Base-by-base conservation (phyloP, 345 rosid genomes). In the Hibiscus trionum region DNA sequence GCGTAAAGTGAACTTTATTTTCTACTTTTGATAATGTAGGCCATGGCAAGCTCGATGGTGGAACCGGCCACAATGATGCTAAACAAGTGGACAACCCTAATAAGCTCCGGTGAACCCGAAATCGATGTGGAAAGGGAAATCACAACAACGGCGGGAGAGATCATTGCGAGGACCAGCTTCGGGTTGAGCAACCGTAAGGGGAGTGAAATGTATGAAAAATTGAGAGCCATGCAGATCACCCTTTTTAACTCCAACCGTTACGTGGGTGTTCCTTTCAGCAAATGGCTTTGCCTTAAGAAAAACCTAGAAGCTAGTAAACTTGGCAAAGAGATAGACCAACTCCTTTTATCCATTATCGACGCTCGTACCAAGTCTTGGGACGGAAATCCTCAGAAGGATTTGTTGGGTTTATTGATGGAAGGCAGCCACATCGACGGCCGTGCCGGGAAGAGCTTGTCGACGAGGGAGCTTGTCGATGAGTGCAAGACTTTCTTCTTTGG, bases 401-500 rank as follows among this genome's bases (percentile, higher is more conserved):
- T 95, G 74, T 78, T 95, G 0, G 94, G 96, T 37, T 35, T 89
- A 55, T 76, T 93, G 82, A 74, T 89, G 15, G 81, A 79, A 61
- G 86, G 55, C 15, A 75, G 39, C 42, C 46, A 27, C 0, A 74
- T 69, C 3, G 90, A 86, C 24, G 86, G 85, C 1, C 70, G 61
- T 14, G 7, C 10, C 5, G 83, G 81, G 70, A 90, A 81, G 83
- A 81, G 44, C 4, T 73, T 95, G 69, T 82, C 89, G 24, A 75
- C 85, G 0, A 75, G 79, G 66, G 93, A 92, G 65, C 77, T 95
- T 15, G 86, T 95, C 1, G 99, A 95, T 27, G 97, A 95, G 82
- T 90, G 97, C 83, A 95, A 95, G 76, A 95, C 99, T 3, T 90
- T 95, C 82, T 95, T 95, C 85, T 95, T 95, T 39, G 97, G 82